Conservation (phyloP, 768 basidiomycete genomes). For the Boletales sp. region DNA sequence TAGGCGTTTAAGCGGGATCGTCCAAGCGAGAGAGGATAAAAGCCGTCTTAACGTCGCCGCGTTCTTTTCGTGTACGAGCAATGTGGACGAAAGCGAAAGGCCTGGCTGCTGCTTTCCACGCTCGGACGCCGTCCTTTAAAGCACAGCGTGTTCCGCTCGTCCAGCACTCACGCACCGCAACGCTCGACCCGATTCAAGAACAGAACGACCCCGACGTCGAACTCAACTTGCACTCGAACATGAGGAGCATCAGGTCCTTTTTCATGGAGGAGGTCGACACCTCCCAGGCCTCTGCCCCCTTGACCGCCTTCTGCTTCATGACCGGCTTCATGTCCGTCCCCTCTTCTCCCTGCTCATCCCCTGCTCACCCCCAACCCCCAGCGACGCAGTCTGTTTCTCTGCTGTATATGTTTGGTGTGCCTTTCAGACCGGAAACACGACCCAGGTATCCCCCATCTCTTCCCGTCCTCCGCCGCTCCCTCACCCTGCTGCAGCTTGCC, state of each 20-base stretch:
- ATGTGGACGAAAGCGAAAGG: constrained; percentile 15
- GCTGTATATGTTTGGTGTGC: constrained; percentile 84
- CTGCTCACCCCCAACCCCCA: constrained; percentile 22
- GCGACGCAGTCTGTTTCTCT: constrained; percentile 71
- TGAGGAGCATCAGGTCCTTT: constrained; percentile 8
- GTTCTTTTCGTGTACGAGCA: background rate
- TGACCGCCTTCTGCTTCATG: constrained; percentile 73
- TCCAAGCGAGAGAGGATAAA: background rate
- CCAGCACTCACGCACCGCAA: background rate
- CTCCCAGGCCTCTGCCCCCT: constrained; percentile 41
- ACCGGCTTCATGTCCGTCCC: constrained; percentile 67
- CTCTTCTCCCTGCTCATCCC: background rate
- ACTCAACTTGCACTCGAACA: background rate
- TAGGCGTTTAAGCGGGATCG: no score
- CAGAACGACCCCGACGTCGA: constrained; percentile 14
- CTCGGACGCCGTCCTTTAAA: constrained; percentile 7
- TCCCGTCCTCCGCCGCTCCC: background rate
- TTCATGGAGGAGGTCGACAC: constrained; percentile 26
- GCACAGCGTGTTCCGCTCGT: constrained; percentile 17
- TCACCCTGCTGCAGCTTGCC: constrained; percentile 48
- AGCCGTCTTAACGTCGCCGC: constrained; percentile 1
- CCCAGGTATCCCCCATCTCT: constrained; percentile 60
- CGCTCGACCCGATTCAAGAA: constrained; percentile 13
- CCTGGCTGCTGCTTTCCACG: constrained; percentile 14
- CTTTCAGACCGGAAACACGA: constrained; percentile 79